These are phyloP conservation scores for Solanum rostratum DNA, from an alignment of 257 asterid genomes.

Conservation along the genomic window DNA sequence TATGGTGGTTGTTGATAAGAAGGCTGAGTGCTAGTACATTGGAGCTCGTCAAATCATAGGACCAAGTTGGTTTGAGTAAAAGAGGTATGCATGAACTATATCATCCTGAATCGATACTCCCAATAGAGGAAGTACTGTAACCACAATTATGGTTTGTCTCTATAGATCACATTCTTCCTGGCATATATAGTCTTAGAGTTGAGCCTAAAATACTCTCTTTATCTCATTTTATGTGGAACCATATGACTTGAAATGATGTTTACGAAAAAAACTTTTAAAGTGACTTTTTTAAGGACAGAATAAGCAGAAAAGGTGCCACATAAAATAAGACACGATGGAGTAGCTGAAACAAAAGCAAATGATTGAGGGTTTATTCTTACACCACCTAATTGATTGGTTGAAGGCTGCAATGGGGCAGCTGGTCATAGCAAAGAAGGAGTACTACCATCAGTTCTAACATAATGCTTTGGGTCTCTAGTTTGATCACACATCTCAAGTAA, in stretches of 20 bases:
- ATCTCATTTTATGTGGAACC: too few relatives aligned
- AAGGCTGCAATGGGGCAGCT: constrained; percentile 17
- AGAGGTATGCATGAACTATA: constrained; percentile 21
- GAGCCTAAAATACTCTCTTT: too few relatives aligned
- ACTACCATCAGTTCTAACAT: constrained; percentile 24
- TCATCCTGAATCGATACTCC: constrained; percentile 30
- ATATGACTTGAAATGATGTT: too few relatives aligned
- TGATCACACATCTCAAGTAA: constrained; percentile 43
- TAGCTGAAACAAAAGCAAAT: constrained; percentile 15
- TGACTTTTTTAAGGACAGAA: too few relatives aligned
- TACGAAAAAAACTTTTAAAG: too few relatives aligned
- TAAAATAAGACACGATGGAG: too few relatives aligned
- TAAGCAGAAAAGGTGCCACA: too few relatives aligned
- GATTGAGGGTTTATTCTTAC: constrained; percentile 15
- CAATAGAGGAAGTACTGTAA: constrained; percentile 25
- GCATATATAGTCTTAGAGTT: constrained; percentile 24
- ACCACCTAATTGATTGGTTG: constrained; percentile 26
- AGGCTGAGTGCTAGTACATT: constrained; percentile 32
- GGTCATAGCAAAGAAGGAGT: constrained; percentile 24
- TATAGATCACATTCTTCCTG: constrained; percentile 27
- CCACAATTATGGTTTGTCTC: constrained; percentile 25
- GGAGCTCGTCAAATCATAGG: constrained; percentile 37
- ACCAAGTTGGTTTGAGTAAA: constrained; percentile 28
- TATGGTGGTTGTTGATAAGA: constrained; percentile 59
- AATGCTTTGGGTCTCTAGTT: constrained; percentile 57